Evolutionary conservation across 129 eudicot species (phyloP).

Genomic region (Pittosporum tobira): DNA sequence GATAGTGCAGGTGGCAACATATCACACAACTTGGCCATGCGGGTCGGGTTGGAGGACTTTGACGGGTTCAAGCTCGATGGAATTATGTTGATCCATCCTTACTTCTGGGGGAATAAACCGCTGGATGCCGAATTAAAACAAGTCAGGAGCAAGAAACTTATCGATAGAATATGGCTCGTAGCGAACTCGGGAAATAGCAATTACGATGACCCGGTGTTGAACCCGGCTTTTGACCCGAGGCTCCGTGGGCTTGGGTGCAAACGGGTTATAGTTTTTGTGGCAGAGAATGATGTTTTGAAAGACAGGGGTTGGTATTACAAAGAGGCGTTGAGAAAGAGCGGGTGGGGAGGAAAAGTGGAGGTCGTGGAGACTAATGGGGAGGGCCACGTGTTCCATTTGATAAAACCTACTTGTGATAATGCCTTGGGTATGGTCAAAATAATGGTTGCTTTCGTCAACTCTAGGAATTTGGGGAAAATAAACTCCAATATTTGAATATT

Average conservation of each 20-base stretch:
- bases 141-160: background rate
- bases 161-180: background rate
- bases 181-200: background rate
- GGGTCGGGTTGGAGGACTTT: conserved; percentile 17
- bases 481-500: no score
- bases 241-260: background rate
- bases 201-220: background rate
- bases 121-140: no score
- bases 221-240: background rate
- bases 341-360: conserved; percentile 1
- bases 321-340: background rate
- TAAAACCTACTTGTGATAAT: no score
- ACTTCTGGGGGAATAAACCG: conserved; percentile 25
- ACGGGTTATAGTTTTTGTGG: background rate
- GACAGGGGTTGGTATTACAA: background rate
- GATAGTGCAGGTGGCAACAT: conserved; percentile 41
- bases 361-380: background rate
- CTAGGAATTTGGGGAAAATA: no score
- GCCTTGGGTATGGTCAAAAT: no score
- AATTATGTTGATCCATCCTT: conserved; percentile 33
- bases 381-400: background rate
- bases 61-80: conserved; percentile 15
- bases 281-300: background rate
- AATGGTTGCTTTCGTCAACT: no score
- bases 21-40: conserved; percentile 28